phyloP scores from a whole-genome alignment of 805 yeast genomes.

The Metschnikowia similis region DNA sequence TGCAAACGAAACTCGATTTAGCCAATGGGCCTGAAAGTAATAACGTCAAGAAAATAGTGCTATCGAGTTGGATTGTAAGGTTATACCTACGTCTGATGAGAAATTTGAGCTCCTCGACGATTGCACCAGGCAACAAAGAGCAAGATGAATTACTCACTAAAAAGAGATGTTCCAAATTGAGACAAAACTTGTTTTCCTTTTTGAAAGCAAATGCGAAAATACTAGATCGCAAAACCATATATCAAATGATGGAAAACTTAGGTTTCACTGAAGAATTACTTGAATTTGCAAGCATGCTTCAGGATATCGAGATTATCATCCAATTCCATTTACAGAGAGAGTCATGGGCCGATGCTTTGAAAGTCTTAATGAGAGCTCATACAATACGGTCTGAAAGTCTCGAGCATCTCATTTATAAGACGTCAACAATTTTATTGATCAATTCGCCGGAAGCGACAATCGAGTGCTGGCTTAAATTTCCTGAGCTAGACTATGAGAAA shows the following conservation, averaged over 20 bases:
- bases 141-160: background rate
- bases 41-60: conserved; percentile 35
- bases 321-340: conserved; percentile 64
- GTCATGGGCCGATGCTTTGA: conserved; percentile 71
- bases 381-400: conserved; percentile 32
- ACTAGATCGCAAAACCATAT: conserved; percentile 65
- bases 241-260: conserved; percentile 65
- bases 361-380: conserved; percentile 48
- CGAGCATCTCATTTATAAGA: conserved; percentile 50
- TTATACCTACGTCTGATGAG: conserved; percentile 44
- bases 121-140: background rate
- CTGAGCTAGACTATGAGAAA: conserved; percentile 51
- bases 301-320: conserved; percentile 67
- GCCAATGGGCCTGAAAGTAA: conserved; percentile 25
- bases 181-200: conserved; percentile 35
- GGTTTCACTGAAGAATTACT: conserved; percentile 62
- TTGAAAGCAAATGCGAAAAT: conserved; percentile 42
- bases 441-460: conserved; percentile 69
- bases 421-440: conserved; percentile 63
- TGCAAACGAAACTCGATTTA: conserved; percentile 26
- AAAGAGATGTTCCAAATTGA: background rate
- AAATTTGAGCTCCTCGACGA: background rate
- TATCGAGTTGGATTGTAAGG: conserved; percentile 67
- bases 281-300: conserved; percentile 59
- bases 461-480: conserved; percentile 69